phyloP scores from a whole-genome alignment of 495 filamentous ascomycete species.

The Neurospora discreta region DNA sequence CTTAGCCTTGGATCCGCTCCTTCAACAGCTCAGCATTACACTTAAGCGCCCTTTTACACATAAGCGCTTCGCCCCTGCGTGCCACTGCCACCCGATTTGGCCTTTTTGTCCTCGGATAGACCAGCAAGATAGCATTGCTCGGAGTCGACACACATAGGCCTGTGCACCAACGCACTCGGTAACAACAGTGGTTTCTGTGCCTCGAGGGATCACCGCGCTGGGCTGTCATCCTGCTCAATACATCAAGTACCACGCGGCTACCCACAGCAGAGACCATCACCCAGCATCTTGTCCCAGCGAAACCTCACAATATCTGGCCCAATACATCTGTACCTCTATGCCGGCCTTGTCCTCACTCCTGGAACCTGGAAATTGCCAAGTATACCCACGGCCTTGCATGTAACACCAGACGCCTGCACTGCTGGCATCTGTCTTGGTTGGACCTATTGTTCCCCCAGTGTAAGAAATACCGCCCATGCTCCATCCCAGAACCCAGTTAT shows the following conservation, averaged over 20 bases:
- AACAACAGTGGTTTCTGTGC: not conserved
- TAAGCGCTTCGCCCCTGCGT: not conserved
- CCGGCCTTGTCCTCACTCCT: not conserved
- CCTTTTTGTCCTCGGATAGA: not conserved
- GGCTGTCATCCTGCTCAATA: slow-evolving; percentile 1
- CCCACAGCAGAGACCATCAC: not conserved
- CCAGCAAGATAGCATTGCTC: not conserved
- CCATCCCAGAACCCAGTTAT: slow-evolving; percentile 16
- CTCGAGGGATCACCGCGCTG: not conserved
- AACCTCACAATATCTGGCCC: not conserved
- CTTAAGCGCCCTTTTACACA: not conserved
- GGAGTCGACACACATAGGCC: not conserved
- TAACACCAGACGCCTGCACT: slow-evolving; percentile 4
- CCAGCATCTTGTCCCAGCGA: not conserved
- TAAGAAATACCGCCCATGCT: slow-evolving; percentile 12
- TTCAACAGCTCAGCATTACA: not conserved
- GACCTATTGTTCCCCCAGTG: slow-evolving; percentile 1
- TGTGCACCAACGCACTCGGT: not conserved
- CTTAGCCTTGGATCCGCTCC: not conserved
- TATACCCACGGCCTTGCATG: not conserved
- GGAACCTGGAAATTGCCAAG: not conserved
- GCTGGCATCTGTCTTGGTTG: not conserved
- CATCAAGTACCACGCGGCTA: slow-evolving; percentile 6
- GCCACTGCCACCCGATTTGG: not conserved
- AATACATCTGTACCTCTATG: not conserved